Conservation (phyloP, 257 asterid species). For the Solanum pinnatisectum region DNA sequence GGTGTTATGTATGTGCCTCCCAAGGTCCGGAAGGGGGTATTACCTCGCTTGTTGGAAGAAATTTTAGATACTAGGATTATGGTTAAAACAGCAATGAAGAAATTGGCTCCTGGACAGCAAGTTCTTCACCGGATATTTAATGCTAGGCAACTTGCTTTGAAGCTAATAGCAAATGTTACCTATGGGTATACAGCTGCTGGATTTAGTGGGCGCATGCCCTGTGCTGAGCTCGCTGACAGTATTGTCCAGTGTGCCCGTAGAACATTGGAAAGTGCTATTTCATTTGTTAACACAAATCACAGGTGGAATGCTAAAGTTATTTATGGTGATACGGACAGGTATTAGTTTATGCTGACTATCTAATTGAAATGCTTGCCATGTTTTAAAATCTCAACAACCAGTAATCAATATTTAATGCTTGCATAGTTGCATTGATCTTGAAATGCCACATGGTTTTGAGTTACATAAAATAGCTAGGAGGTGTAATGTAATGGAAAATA, state of each 20-base stretch:
- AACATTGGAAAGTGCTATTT: conserved; percentile 82
- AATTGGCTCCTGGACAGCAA: conserved; percentile 53
- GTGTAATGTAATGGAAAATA: not conserved
- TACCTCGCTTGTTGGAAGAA: conserved; percentile 90
- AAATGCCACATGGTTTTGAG: not conserved
- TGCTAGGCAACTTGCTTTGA: conserved; percentile 96
- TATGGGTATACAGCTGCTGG: conserved; percentile 99
- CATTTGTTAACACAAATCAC: conserved; percentile 60
- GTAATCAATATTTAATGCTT: not conserved
- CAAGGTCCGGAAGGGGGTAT: conserved; percentile 63
- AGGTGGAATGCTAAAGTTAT: conserved; percentile 87
- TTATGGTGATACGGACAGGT: conserved; percentile 98
- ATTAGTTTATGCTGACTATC: not conserved
- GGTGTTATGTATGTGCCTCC: conserved; percentile 86
- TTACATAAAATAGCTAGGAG: not conserved
- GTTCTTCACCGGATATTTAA: conserved; percentile 79
- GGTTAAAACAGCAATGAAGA: conserved; percentile 96
- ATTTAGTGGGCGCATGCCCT: conserved; percentile 99
- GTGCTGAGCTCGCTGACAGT: conserved; percentile 98
- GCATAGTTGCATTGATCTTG: not conserved
- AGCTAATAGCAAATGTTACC: conserved; percentile 94
- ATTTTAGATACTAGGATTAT: conserved; percentile 84
- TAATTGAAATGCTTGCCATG: not conserved
- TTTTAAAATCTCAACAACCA: not conserved
- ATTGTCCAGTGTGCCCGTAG: conserved; percentile 97